A percentile compares a stretch with the other conserved stretches of the same genome.
Conservation (phyloP, 371 early-diverging fungal species). For the Zychaea mexicana region DNA sequence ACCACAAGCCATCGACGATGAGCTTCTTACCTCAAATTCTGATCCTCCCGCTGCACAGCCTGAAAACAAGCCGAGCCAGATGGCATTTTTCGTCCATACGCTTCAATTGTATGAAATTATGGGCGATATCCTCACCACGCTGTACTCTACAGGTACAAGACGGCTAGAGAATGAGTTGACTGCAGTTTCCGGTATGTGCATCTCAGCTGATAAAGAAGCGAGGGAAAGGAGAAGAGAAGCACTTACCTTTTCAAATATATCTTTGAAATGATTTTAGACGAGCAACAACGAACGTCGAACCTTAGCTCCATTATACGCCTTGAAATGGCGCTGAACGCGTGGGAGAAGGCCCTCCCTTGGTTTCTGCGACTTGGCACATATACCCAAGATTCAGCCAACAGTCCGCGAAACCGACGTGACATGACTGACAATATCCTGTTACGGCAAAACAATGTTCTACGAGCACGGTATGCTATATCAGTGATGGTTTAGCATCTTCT, state of each 20-base stretch:
- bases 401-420: not conserved
- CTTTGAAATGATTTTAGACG: not conserved
- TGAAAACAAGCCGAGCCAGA: conserved; percentile 26
- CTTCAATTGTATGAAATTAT: conserved; percentile 29
- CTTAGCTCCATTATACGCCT: conserved; percentile 20
- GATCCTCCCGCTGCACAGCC: conserved; percentile 21
- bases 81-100: conserved; percentile 27
- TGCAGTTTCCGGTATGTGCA: not conserved
- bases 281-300: conserved; percentile 11
- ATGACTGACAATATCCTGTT: conserved; percentile 15
- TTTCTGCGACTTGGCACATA: conserved; percentile 14
- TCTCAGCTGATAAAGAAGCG: not conserved
- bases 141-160: conserved; percentile 22
- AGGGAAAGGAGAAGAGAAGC: not conserved
- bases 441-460: conserved; percentile 28
- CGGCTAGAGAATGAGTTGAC: not conserved
- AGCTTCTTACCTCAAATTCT: conserved; percentile 17
- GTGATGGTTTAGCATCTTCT: not conserved
- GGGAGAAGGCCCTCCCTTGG: conserved; percentile 27
- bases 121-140: conserved; percentile 27
- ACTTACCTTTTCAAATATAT: not conserved
- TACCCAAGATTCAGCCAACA: conserved; percentile 7
- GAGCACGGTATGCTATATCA: conserved; percentile 27
- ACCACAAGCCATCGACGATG: conserved; percentile 28
- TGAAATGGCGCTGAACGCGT: conserved; percentile 23